phyloP scores from a whole-genome alignment of 805 yeast species.

The Grigorovia jiainica region DNA sequence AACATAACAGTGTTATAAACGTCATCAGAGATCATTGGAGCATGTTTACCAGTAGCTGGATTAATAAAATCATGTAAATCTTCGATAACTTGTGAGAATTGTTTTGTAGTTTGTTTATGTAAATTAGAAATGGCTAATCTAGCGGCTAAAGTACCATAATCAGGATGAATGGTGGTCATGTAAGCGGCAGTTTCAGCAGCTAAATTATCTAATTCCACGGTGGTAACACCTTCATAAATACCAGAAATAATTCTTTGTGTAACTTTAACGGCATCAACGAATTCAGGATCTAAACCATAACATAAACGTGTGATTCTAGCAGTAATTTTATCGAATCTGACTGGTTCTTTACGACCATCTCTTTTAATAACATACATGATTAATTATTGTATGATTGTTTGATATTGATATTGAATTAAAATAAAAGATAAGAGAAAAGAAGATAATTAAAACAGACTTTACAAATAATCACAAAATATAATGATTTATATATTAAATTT shows the following conservation, averaged over 20 bases:
- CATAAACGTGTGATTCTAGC: constrained; percentile 90
- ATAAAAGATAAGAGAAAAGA: background rate
- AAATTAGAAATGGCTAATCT: constrained; percentile 90
- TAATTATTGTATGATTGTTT: background rate
- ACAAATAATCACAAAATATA: background rate
- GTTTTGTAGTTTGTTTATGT: constrained; percentile 89
- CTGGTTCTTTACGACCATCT: constrained; percentile 92
- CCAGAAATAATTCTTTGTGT: constrained; percentile 94
- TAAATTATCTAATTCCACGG: constrained; percentile 70
- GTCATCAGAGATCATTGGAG: constrained; percentile 63
- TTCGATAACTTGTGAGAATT: constrained; percentile 66
- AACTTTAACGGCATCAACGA: constrained; percentile 90
- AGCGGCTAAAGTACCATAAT: constrained; percentile 89
- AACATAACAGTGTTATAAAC: constrained; percentile 54
- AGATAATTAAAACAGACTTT: background rate
- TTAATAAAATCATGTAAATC: constrained; percentile 70
- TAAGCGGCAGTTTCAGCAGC: constrained; percentile 97
- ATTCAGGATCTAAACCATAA: constrained; percentile 84
- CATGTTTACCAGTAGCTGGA: constrained; percentile 62
- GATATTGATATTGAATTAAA: background rate
- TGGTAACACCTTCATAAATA: constrained; percentile 94
- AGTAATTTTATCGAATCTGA: constrained; percentile 92
- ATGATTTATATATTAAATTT: background rate
- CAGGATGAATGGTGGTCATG: constrained; percentile 98
- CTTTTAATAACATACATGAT: constrained; percentile 80